These are phyloP conservation scores for Leccinum sublutescens DNA, from an alignment of 768 basidiomycete genomes.

Conservation along the genomic window DNA sequence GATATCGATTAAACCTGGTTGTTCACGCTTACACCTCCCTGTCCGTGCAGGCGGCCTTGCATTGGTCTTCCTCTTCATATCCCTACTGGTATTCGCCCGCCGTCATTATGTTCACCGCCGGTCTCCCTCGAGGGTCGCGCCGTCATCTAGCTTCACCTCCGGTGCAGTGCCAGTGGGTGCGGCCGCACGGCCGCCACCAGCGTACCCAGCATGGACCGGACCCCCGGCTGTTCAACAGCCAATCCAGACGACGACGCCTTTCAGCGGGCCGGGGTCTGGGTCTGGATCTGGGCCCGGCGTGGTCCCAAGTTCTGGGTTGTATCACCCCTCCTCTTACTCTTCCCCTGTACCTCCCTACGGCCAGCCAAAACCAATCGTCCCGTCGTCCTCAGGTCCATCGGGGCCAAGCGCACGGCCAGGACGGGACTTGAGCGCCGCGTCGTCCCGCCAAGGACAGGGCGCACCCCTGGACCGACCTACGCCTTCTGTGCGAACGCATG, in stretches of 20 bases:
- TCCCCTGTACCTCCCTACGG: neutral
- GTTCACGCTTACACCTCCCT: neutral
- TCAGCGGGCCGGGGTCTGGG: neutral
- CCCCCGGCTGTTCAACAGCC: neutral
- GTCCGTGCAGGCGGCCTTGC: slow-evolving; percentile 6
- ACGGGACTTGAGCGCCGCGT: neutral
- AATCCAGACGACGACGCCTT: neutral
- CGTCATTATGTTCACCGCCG: slow-evolving; percentile 3
- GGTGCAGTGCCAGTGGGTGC: neutral
- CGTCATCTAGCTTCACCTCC: neutral
- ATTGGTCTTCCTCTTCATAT: slow-evolving; percentile 11
- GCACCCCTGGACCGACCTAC: neutral
- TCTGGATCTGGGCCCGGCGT: neutral
- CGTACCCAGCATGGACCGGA: neutral
- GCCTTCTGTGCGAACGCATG: neutral
- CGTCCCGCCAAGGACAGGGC: neutral
- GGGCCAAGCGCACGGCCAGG: neutral
- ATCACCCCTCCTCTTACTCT: neutral
- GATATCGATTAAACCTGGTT: neutral
- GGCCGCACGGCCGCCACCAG: neutral
- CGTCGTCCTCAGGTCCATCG: neutral
- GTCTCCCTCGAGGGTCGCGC: neutral
- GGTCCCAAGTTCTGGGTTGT: neutral
- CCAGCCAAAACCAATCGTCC: neutral
- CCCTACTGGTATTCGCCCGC: slow-evolving; percentile 3